These are phyloP conservation scores for Pseudotsuga menziesii DNA, from an alignment of 75 land plant genomes.

Conservation along the genomic window DNA sequence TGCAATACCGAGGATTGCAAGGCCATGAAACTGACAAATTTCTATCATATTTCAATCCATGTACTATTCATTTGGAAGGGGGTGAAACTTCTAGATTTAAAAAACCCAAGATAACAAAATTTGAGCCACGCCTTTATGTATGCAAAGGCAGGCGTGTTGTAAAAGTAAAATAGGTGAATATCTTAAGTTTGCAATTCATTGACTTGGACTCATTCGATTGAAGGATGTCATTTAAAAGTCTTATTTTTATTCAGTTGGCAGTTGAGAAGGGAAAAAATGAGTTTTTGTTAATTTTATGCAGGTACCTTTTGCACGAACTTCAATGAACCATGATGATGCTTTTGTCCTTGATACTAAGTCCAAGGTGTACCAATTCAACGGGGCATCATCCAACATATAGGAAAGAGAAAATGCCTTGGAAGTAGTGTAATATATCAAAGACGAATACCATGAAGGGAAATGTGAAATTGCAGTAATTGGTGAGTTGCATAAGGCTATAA, in stretches of 20 bases:
- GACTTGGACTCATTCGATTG: too few species aligned
- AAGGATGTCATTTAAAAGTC: background rate
- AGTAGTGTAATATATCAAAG: conserved; percentile 83
- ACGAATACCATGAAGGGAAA: conserved; percentile 62
- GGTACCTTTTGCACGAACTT: conserved; percentile 89
- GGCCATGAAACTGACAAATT: conserved; percentile 27
- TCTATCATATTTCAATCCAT: conserved; percentile 32
- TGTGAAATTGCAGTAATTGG: conserved; percentile 81
- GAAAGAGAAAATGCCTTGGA: conserved; percentile 89
- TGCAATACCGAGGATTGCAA: conserved; percentile 26
- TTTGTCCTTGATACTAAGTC: conserved; percentile 82
- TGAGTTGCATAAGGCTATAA: conserved; percentile 11
- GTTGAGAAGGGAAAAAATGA: too few species aligned
- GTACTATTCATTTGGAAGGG: conserved; percentile 32
- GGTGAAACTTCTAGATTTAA: conserved; percentile 31
- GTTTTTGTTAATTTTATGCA: conserved; percentile 13
- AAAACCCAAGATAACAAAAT: conserved; percentile 12
- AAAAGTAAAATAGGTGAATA: conserved; percentile 15
- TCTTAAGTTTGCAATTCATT: too few species aligned
- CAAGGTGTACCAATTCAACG: conserved; percentile 79
- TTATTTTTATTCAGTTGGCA: background rate
- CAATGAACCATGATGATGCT: conserved; percentile 88
- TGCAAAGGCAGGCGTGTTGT: conserved; percentile 41
- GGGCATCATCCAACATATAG: conserved; percentile 74
- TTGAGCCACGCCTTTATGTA: conserved; percentile 31